Conservation (phyloP, 805 yeast genomes). For the Teunomyces aglyptinius region DNA sequence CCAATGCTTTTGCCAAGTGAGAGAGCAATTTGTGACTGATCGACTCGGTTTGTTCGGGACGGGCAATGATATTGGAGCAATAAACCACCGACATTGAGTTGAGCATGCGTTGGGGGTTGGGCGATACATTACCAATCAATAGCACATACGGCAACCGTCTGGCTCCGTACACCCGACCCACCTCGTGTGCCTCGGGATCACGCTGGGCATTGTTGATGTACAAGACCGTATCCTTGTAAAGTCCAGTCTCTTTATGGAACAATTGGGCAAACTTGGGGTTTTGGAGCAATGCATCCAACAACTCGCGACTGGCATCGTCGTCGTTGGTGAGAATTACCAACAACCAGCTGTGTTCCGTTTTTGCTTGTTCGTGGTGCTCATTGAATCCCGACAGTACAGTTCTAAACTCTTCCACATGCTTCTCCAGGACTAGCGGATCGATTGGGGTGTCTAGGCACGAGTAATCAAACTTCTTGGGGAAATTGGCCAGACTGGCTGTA, state of each 20-base stretch:
- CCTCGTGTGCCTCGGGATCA: slow-evolving; percentile 38
- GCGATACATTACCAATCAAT: slow-evolving; percentile 35
- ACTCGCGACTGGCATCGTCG: slow-evolving; percentile 16
- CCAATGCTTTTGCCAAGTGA: slow-evolving; percentile 24
- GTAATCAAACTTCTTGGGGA: slow-evolving; percentile 28
- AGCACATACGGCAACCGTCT: slow-evolving; percentile 36
- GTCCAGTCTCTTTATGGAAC: slow-evolving; percentile 19
- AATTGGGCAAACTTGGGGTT: slow-evolving; percentile 17
- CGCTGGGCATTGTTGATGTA: slow-evolving; percentile 30
- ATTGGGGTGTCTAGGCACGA: slow-evolving; percentile 5
- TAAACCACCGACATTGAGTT: slow-evolving; percentile 39
- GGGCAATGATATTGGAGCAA: slow-evolving; percentile 26
- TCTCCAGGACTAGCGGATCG: slow-evolving; percentile 2
- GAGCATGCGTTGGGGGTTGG: slow-evolving; percentile 31
- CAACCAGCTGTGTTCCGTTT: slow-evolving; percentile 31
- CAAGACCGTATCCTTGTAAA: slow-evolving; percentile 26
- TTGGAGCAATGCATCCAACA: slow-evolving; percentile 14
- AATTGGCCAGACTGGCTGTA: slow-evolving; percentile 8
- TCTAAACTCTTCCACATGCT: slow-evolving; percentile 8
- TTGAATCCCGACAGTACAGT: slow-evolving; percentile 24
- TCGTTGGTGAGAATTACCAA: slow-evolving; percentile 32
- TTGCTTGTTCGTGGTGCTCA: slow-evolving; percentile 26
- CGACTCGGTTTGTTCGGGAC: slow-evolving; percentile 15
- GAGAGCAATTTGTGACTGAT: slow-evolving; percentile 24
- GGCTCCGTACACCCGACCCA: slow-evolving; percentile 30